These are phyloP conservation scores for Schwanniomyces yamadae DNA, from an alignment of 805 yeast species.

Conservation along the genomic window DNA sequence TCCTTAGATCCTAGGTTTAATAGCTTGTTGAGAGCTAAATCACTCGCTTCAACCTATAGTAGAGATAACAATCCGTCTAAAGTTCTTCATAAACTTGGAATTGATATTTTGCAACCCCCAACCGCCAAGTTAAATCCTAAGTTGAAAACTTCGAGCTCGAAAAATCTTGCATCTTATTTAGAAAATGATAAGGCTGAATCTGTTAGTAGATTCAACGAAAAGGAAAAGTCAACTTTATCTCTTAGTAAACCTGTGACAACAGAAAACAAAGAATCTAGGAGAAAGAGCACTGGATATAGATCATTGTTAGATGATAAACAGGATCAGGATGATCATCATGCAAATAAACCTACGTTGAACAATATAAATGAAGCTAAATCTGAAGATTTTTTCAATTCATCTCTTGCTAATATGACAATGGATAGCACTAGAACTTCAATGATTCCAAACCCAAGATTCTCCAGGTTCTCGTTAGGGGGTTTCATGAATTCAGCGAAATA, in stretches of 20 bases:
- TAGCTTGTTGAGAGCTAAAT: slow-evolving; percentile 36
- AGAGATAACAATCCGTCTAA: slow-evolving; percentile 20
- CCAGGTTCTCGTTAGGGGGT: slow-evolving; percentile 42
- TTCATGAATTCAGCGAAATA: slow-evolving; percentile 17
- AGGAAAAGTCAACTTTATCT: slow-evolving; percentile 15
- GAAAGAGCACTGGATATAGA: background rate
- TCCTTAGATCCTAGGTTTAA: slow-evolving; percentile 40
- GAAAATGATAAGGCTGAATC: slow-evolving; percentile 6
- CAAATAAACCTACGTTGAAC: no score
- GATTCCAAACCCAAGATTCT: slow-evolving; percentile 45
- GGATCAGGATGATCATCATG: no score
- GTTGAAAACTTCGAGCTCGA: slow-evolving; percentile 39
- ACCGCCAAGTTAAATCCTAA: slow-evolving; percentile 15
- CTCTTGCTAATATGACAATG: background rate
- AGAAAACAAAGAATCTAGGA: background rate
- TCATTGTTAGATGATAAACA: background rate
- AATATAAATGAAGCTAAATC: slow-evolving; percentile 1
- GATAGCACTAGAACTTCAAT: slow-evolving; percentile 12
- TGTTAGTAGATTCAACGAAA: slow-evolving; percentile 8
- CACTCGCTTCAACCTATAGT: slow-evolving; percentile 25
- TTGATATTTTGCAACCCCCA: slow-evolving; percentile 21
- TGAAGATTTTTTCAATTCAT: background rate
- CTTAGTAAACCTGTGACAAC: background rate
- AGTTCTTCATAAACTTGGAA: slow-evolving; percentile 39
- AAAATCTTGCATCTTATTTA: slow-evolving; percentile 25